Percentiles rank a stretch among this genome's conserved stretches.
These are phyloP conservation scores for Alternaria infectoria DNA, from an alignment of 2,329 filamentous ascomycete species.

Conservation along the genomic window DNA sequence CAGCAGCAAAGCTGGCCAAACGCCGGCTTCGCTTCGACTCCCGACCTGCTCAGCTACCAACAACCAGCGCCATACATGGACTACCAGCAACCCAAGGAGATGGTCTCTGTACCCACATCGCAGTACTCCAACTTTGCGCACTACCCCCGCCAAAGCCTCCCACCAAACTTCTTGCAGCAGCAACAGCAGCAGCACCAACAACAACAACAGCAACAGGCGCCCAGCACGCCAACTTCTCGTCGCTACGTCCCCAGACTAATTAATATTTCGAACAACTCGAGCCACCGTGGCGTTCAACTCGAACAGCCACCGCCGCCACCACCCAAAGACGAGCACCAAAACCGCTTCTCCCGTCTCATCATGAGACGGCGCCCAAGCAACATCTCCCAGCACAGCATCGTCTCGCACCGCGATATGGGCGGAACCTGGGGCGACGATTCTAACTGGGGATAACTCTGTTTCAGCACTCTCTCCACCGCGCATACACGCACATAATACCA, in stretches of 20 bases:
- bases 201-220: slow-evolving; percentile 6
- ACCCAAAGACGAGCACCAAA: slow-evolving; percentile 43
- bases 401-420: slow-evolving; percentile 40
- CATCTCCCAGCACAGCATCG: slow-evolving; percentile 45
- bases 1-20: slow-evolving; percentile 41
- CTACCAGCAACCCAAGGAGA: slow-evolving; percentile 39
- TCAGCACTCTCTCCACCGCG: not conserved
- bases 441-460: slow-evolving; percentile 39
- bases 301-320: slow-evolving; percentile 45
- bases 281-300: slow-evolving; percentile 32
- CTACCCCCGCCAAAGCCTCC: slow-evolving; percentile 44
- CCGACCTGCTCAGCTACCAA: slow-evolving; percentile 43
- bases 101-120: slow-evolving; percentile 42
- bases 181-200: slow-evolving; percentile 18
- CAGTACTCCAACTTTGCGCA: slow-evolving; percentile 44
- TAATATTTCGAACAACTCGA: slow-evolving; percentile 39
- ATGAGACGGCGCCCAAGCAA: slow-evolving; percentile 46
- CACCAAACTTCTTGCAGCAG: slow-evolving; percentile 41
- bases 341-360: slow-evolving; percentile 44
- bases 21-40: slow-evolving; percentile 44
- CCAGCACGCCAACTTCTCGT: slow-evolving; percentile 29
- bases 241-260: slow-evolving; percentile 44
- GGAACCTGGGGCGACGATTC: slow-evolving; percentile 42
- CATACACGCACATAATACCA: not conserved
- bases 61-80: slow-evolving; percentile 39